Percentiles rank a stretch among this genome's conserved stretches.
Conservation (phyloP, 2,329 filamentous ascomycete genomes). For the Botryotinia globosa region DNA sequence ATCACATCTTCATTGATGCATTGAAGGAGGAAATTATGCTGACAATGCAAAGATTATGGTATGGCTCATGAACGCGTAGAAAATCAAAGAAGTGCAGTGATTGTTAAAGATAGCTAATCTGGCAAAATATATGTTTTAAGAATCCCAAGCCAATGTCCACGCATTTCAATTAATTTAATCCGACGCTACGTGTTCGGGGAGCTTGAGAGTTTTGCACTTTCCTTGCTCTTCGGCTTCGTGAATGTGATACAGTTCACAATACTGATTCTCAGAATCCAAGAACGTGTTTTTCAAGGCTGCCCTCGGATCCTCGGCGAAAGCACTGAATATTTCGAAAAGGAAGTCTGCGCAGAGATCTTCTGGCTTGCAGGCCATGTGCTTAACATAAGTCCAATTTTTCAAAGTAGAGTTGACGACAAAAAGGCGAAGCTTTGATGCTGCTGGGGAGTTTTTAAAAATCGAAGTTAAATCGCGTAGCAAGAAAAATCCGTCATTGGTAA, state of each 20-base stretch:
- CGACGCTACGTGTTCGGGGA: background rate
- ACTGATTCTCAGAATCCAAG: background rate
- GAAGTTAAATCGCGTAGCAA: fast-evolving
- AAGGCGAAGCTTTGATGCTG: background rate
- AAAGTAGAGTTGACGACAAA: background rate
- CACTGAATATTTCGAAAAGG: background rate
- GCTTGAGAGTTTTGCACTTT: background rate
- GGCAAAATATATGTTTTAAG: background rate
- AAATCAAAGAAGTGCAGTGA: background rate
- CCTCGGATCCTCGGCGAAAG: background rate
- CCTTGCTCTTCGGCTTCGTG: background rate
- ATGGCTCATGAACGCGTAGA: background rate
- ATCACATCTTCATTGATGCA: background rate
- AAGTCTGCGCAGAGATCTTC: background rate
- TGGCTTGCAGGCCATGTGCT: fast-evolving
- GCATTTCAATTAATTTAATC: background rate
- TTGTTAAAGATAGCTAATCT: background rate
- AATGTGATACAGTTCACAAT: background rate
- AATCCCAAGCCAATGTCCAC: background rate
- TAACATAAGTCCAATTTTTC: fast-evolving
- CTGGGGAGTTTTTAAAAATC: background rate
- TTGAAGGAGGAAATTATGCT: background rate
- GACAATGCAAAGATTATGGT: background rate
- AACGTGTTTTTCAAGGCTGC: background rate
- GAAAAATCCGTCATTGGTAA: background rate